phyloP scores from a whole-genome alignment of 176 grass and related monocot species.

The Oryza rufipogon region DNA sequence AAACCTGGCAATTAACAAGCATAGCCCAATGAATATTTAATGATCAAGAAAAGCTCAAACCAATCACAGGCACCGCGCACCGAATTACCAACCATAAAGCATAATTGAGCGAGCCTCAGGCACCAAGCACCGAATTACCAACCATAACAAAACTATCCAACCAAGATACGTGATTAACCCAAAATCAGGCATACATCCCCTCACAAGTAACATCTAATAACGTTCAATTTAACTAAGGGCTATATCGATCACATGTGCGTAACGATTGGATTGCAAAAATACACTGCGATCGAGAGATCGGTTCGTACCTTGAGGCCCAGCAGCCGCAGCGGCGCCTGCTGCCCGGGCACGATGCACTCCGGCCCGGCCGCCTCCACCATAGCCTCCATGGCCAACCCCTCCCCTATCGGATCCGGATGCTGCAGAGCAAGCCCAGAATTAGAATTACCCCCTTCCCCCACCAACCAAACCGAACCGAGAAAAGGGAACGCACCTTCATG shows the following conservation, averaged over 20 bases:
- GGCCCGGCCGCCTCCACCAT: slow-evolving; percentile 85
- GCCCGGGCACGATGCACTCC: slow-evolving; percentile 91
- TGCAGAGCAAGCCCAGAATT: slow-evolving; percentile 43
- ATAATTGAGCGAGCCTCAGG: neutral
- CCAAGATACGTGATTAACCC: neutral
- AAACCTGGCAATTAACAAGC: neutral
- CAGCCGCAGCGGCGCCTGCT: slow-evolving; percentile 75
- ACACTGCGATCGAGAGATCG: neutral
- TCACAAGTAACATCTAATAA: neutral
- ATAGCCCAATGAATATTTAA: neutral
- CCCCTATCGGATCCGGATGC: slow-evolving; percentile 90
- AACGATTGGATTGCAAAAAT: neutral
- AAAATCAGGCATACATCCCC: neutral
- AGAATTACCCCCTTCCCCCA: slow-evolving; percentile 11
- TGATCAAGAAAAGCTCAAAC: neutral
- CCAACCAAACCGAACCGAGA: neutral
- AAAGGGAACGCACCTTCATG: slow-evolving; percentile 68
- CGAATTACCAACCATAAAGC: neutral
- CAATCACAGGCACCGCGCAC: neutral
- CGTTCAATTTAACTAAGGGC: slow-evolving; percentile 12
- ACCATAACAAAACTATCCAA: neutral
- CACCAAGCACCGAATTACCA: neutral
- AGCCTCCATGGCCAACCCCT: slow-evolving; percentile 91
- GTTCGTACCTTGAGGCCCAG: slow-evolving; percentile 85
- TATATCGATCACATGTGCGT: neutral